These are phyloP conservation scores for Aspergillus sojae DNA, from an alignment of 2,329 filamentous ascomycete species.

Conservation along the genomic window DNA sequence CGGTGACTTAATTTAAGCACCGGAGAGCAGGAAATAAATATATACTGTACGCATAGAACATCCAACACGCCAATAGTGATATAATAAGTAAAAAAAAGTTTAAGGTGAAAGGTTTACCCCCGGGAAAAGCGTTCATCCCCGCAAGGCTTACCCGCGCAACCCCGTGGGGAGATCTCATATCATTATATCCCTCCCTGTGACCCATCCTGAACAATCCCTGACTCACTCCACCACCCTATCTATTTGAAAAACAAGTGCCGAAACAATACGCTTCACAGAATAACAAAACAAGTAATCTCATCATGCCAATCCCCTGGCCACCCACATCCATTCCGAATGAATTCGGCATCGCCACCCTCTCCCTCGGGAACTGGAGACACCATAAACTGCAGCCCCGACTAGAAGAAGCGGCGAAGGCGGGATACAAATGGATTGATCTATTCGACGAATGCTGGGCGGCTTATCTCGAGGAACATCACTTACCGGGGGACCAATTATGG, in stretches of 20 bases:
- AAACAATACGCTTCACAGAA: neutral
- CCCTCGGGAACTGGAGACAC: constrained; percentile 32
- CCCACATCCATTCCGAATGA: constrained; percentile 19
- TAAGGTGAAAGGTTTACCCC: neutral
- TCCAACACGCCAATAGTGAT: neutral
- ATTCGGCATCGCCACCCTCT: constrained; percentile 37
- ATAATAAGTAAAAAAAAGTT: neutral
- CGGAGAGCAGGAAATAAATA: too few species aligned
- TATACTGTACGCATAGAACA: too few species aligned
- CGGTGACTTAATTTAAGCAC: too few species aligned
- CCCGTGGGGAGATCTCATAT: neutral
- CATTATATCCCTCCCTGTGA: neutral
- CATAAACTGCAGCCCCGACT: constrained; percentile 33
- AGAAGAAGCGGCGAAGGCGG: constrained; percentile 32
- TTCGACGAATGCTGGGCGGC: constrained; percentile 41
- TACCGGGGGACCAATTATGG: constrained; percentile 31
- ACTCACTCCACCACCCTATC: neutral
- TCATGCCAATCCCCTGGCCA: constrained; percentile 22
- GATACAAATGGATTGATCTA: constrained; percentile 36
- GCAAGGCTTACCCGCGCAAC: neutral
- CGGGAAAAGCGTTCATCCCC: neutral
- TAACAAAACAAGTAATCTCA: neutral
- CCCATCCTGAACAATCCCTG: neutral
- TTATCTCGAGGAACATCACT: constrained; percentile 32
- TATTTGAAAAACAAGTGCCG: neutral